phyloP scores from a whole-genome alignment of 1,139 yeast genomes.

The Geotrichum fermentans region DNA sequence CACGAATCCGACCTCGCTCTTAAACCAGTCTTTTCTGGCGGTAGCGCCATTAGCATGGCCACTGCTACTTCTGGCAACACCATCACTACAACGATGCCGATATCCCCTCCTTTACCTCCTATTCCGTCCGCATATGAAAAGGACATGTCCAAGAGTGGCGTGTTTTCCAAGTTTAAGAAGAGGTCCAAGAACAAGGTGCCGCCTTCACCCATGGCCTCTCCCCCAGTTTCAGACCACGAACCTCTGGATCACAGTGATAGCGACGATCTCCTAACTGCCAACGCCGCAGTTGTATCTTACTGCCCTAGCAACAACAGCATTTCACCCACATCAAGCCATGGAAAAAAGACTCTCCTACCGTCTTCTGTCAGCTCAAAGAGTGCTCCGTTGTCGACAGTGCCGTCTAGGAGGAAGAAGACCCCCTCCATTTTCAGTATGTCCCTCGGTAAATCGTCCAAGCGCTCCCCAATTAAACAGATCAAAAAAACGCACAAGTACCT shows the following conservation, averaged over 20 bases:
- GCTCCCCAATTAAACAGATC: slow-evolving; percentile 1
- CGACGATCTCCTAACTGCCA: neutral
- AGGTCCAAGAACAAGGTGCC: neutral
- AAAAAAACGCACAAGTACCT: slow-evolving; percentile 6
- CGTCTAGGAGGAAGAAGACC: neutral
- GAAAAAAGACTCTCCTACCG: neutral
- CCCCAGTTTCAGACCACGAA: neutral
- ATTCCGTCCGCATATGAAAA: neutral
- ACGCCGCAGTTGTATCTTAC: neutral
- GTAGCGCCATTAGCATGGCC: neutral
- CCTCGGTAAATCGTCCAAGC: neutral
- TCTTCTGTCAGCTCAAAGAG: neutral
- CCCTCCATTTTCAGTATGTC: neutral
- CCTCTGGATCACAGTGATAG: too few species aligned
- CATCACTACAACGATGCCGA: neutral
- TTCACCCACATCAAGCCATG: neutral
- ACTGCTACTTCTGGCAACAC: neutral
- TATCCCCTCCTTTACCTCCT: neutral
- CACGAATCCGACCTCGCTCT: too few species aligned
- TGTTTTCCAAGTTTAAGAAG: neutral
- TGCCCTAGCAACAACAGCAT: too few species aligned
- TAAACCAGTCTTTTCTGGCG: neutral
- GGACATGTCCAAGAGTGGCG: neutral
- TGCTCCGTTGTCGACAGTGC: neutral
- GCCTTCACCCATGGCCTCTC: neutral